Evolutionary conservation across 306 rosid genomes (phyloP), one percentile per base, ranked within the genome.

Genomic region (Cicer yamashitae): DNA sequence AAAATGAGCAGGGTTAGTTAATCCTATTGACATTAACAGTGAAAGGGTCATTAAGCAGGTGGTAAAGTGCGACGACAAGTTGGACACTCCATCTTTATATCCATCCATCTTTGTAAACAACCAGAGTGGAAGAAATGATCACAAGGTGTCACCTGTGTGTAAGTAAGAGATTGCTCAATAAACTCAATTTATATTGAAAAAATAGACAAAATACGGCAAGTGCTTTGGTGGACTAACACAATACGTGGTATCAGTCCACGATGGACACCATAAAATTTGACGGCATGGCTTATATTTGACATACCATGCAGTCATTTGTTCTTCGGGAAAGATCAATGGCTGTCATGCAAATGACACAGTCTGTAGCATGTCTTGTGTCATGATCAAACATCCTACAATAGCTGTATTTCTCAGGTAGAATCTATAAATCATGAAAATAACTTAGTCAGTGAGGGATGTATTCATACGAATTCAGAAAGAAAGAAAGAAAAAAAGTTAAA

Each of bases 31-130:
- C 77, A 84, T 83, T 62, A 82, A 83, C 67, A 43, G 46, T 20
- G 65, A 70, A 41, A 47, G 60, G 66, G 78, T 70, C 47, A 61
- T 58, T 76, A 94, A 20, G 93, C 93, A 5, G 97, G 89, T 1
- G 98, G 98, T 60, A 94, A 79, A 8, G 87, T 62, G 74, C 97
- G 94, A 76, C 98, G 94, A 79, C 98, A 94, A 54, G 98, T 94
- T 25, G 98, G 98, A 82, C 98, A 94, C 85, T 91, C 98, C 98
- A 94, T 91, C 87, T 94, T 94, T 75, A 94, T 84, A 82, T 94
- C 97, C 98, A 94, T 94, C 98, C 98, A 94, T 86, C 97, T 90
- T 86, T 94, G 98, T 78, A 94, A 85, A 77, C 98, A 94, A 67
- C 91, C 93, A 8, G 91, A 87, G 78, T 94, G 98, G 85, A 94